These are phyloP conservation scores for Trichosphaerium sp. DNA, from an alignment of 78 protist species.

Conservation along the genomic window DNA sequence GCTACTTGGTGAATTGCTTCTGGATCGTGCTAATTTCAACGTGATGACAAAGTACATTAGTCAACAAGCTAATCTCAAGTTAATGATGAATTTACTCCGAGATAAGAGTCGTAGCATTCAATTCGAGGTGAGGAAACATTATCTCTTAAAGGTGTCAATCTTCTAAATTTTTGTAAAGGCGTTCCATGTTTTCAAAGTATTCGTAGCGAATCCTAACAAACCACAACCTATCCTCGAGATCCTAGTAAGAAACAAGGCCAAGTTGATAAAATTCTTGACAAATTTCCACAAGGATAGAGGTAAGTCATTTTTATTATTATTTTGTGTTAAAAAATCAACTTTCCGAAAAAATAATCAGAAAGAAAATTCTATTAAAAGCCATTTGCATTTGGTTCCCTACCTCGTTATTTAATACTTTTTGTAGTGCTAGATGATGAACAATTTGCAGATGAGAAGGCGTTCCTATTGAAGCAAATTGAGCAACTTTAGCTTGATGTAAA, in stretches of 20 bases:
- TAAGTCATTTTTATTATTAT: background rate
- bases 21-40: constrained; percentile 84
- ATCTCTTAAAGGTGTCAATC: constrained; percentile 83
- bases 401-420: background rate
- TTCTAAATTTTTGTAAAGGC: no score
- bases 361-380: background rate
- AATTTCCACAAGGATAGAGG: constrained; percentile 81
- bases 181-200: constrained; percentile 32
- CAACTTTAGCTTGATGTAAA: no score
- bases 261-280: constrained; percentile 65
- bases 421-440: constrained; percentile 76
- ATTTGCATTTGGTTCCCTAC: background rate
- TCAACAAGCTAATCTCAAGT: constrained; percentile 62
- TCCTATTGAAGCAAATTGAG: constrained; percentile 75
- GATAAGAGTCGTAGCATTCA: constrained; percentile 75
- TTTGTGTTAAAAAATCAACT: constrained; percentile 1
- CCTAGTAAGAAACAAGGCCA: constrained; percentile 71
- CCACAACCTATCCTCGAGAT: constrained; percentile 56
- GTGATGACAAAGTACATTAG: constrained; percentile 81
- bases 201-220: constrained; percentile 97
- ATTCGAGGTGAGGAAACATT: constrained; percentile 95
- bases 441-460: constrained; percentile 82
- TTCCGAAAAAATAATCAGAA: background rate
- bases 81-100: constrained; percentile 84
- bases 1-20: constrained; percentile 87